phyloP scores from a whole-genome alignment of 108 stramenopile species.

The Fragilaria radians region DNA sequence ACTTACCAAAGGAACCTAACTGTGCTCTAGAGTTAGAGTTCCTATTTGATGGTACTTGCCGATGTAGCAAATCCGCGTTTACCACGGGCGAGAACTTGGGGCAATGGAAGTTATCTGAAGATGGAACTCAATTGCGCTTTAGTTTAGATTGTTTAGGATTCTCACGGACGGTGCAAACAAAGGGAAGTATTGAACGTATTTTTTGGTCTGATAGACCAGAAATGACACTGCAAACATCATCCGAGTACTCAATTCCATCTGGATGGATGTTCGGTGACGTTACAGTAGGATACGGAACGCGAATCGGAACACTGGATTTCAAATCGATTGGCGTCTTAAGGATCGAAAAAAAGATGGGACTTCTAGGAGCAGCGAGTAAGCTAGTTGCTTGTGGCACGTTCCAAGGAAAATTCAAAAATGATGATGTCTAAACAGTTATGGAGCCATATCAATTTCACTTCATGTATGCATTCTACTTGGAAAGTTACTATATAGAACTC shows the following conservation, averaged over 20 bases:
- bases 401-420: not conserved
- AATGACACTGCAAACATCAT: slow-evolving; percentile 39
- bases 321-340: slow-evolving; percentile 53
- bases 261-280: slow-evolving; percentile 71
- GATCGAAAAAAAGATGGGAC: slow-evolving; percentile 65
- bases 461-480: no score
- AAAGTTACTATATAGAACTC: no score
- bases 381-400: slow-evolving; percentile 73
- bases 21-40: slow-evolving; percentile 33
- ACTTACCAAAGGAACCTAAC: slow-evolving; percentile 52
- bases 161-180: slow-evolving; percentile 71
- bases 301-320: slow-evolving; percentile 31
- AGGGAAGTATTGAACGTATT: slow-evolving; percentile 68
- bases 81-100: slow-evolving; percentile 36
- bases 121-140: slow-evolving; percentile 57
- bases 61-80: slow-evolving; percentile 26
- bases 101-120: slow-evolving; percentile 64
- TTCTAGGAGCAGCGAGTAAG: slow-evolving; percentile 53
- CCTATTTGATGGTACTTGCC: slow-evolving; percentile 33
- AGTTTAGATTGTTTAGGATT: slow-evolving; percentile 61
- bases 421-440: no score
- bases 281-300: slow-evolving; percentile 30
- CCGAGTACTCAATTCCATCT: slow-evolving; percentile 67
- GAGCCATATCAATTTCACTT: no score
- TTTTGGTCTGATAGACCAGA: slow-evolving; percentile 65